Percentiles rank a stretch among this genome's conserved stretches.
These are phyloP conservation scores for Pelargonium myrrhifolium DNA, from an alignment of 441 rosid species.

Conservation along the genomic window DNA sequence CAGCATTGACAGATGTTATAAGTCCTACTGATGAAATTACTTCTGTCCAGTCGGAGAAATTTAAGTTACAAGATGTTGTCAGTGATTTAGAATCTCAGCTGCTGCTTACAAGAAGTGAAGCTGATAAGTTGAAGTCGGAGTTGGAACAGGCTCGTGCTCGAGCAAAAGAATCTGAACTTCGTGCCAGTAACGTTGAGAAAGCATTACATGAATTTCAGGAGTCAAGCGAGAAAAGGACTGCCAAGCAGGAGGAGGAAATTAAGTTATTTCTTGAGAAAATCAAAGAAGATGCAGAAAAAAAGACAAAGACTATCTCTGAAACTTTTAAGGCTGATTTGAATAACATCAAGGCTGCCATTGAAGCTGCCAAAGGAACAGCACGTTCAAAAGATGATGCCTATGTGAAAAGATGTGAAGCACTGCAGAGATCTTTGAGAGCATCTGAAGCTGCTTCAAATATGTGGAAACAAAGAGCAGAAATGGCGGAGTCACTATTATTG, in stretches of 20 bases:
- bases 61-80: slow-evolving; percentile 25
- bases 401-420: slow-evolving; percentile 34
- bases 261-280: slow-evolving; percentile 35
- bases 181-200: slow-evolving; percentile 33
- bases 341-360: slow-evolving; percentile 35
- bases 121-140: slow-evolving; percentile 34
- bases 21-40: slow-evolving; percentile 31
- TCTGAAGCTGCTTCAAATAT: slow-evolving; percentile 34
- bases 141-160: slow-evolving; percentile 27
- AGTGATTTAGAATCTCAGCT: slow-evolving; percentile 35
- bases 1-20: slow-evolving; percentile 17
- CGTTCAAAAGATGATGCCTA: slow-evolving; percentile 29
- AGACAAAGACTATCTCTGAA: slow-evolving; percentile 24
- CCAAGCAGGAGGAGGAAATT: slow-evolving; percentile 28
- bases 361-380: slow-evolving; percentile 36
- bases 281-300: slow-evolving; percentile 30
- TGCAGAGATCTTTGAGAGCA: slow-evolving; percentile 36
- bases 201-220: slow-evolving; percentile 40
- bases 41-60: slow-evolving; percentile 31
- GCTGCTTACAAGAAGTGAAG: slow-evolving; percentile 27
- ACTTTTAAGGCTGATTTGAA: slow-evolving; percentile 36
- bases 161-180: slow-evolving; percentile 31
- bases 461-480: slow-evolving; percentile 44
- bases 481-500: slow-evolving; percentile 31
- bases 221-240: slow-evolving; percentile 24